Conservation (phyloP, 2,329 filamentous ascomycete species). For the Lachnellula suecica region DNA sequence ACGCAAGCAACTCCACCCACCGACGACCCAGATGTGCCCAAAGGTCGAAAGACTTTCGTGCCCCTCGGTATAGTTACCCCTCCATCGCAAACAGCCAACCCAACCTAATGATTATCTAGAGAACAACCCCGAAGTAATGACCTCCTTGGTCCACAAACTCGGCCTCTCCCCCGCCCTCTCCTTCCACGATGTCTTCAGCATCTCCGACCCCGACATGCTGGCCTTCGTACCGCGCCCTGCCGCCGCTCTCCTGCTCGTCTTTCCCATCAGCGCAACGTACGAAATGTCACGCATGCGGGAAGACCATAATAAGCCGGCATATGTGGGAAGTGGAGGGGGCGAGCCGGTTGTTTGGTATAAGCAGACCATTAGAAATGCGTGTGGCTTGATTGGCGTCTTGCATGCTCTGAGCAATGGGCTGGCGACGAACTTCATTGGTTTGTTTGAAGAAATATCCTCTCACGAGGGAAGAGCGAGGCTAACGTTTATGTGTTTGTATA, state of each 20-base stretch:
- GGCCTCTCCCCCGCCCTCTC: slow-evolving; percentile 75
- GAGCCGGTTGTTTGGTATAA: slow-evolving; percentile 92
- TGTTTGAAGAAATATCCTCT: no score
- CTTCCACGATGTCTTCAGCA: slow-evolving; percentile 89
- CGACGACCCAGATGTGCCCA: slow-evolving; percentile 32
- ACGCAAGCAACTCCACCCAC: neutral
- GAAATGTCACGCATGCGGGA: slow-evolving; percentile 73
- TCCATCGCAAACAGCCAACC: neutral
- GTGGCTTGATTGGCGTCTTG: slow-evolving; percentile 83
- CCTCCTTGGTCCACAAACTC: slow-evolving; percentile 74
- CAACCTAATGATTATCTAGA: slow-evolving; percentile 16
- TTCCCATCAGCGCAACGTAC: slow-evolving; percentile 79
- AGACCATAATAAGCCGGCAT: slow-evolving; percentile 62
- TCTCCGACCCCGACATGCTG: slow-evolving; percentile 82
- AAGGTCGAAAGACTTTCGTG: slow-evolving; percentile 31
- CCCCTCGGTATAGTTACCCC: slow-evolving; percentile 27
- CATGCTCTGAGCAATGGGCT: slow-evolving; percentile 80
- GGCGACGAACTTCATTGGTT: slow-evolving; percentile 65
- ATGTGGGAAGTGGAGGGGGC: slow-evolving; percentile 63
- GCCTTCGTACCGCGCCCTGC: slow-evolving; percentile 86
- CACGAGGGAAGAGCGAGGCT: no score
- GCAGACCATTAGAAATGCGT: slow-evolving; percentile 93
- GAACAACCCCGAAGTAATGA: slow-evolving; percentile 84
- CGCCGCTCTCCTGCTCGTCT: slow-evolving; percentile 86
- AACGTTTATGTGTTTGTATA: slow-evolving; percentile 14